phyloP scores from a whole-genome alignment of 768 basidiomycete genomes.

The Phylloporus sp. region DNA sequence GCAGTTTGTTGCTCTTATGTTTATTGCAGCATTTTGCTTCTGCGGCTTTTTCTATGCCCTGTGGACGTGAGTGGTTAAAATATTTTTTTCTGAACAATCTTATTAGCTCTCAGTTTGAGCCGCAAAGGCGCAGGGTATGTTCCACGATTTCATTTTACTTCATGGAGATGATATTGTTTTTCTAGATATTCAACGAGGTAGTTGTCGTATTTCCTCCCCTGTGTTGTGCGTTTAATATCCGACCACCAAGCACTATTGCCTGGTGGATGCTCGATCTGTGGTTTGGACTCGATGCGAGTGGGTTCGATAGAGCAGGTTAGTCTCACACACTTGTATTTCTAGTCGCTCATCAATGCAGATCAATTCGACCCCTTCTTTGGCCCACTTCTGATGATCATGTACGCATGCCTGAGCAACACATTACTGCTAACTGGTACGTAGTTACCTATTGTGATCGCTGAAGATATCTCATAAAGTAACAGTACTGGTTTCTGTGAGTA shows the following conservation, averaged over 20 bases:
- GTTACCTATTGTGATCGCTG: conserved; percentile 4
- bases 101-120: conserved; percentile 45
- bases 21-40: conserved; percentile 87
- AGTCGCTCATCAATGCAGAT: conserved; percentile 34
- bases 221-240: conserved; percentile 1
- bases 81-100: background rate
- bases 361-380: conserved; percentile 86
- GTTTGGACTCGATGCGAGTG: conserved; percentile 93
- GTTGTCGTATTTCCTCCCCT: background rate
- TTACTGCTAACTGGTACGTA: conserved; percentile 79
- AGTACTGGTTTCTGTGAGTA: conserved; percentile 77
- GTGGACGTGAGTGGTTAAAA: conserved; percentile 68
- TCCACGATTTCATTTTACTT: background rate
- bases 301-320: conserved; percentile 80
- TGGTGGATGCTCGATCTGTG: conserved; percentile 96
- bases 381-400: conserved; percentile 85
- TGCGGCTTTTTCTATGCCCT: conserved; percentile 90
- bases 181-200: conserved; percentile 35
- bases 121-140: conserved; percentile 56
- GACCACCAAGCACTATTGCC: conserved; percentile 51
- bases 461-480: conserved; percentile 8
- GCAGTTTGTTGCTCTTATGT: conserved; percentile 82
- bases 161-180: conserved; percentile 14
- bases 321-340: conserved; percentile 12
- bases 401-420: conserved; percentile 91